Evolutionary conservation across 345 rosid species (phyloP).

Genomic region (Mallotus nudiflorus): DNA sequence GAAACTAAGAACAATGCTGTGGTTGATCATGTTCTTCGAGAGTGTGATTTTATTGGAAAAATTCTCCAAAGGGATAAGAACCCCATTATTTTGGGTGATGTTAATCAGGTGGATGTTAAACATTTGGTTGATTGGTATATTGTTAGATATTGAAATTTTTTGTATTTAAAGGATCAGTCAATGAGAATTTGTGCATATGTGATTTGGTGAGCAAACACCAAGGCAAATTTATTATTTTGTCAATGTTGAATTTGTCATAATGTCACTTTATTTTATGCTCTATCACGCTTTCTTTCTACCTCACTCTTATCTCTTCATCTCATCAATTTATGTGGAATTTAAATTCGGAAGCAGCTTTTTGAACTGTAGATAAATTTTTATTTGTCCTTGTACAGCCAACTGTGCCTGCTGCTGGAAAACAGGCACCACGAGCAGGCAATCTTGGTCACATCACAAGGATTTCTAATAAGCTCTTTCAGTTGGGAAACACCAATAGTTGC

Average conservation of each 20-base stretch:
- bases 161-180: no score
- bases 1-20: constrained; percentile 64
- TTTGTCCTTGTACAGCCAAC: constrained; percentile 63
- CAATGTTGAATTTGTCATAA: neutral
- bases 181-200: neutral
- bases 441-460: constrained; percentile 87
- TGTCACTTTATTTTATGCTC: neutral
- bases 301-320: neutral
- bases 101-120: constrained; percentile 44
- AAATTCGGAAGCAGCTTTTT: neutral
- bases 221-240: neutral
- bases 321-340: neutral
- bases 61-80: constrained; percentile 71
- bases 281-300: neutral
- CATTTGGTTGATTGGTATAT: neutral
- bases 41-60: constrained; percentile 76
- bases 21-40: constrained; percentile 73
- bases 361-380: neutral
- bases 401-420: constrained; percentile 66
- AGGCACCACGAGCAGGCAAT: constrained; percentile 77
- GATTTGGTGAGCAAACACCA: neutral
- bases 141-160: neutral
- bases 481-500: constrained; percentile 55
- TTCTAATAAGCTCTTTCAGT: constrained; percentile 77
- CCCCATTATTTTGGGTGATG: constrained; percentile 54